A percentile compares a stretch with the other conserved stretches of the same genome.
These are phyloP conservation scores for Colletotrichum sp. DNA, from an alignment of 2,329 filamentous ascomycete genomes.

Conservation along the genomic window DNA sequence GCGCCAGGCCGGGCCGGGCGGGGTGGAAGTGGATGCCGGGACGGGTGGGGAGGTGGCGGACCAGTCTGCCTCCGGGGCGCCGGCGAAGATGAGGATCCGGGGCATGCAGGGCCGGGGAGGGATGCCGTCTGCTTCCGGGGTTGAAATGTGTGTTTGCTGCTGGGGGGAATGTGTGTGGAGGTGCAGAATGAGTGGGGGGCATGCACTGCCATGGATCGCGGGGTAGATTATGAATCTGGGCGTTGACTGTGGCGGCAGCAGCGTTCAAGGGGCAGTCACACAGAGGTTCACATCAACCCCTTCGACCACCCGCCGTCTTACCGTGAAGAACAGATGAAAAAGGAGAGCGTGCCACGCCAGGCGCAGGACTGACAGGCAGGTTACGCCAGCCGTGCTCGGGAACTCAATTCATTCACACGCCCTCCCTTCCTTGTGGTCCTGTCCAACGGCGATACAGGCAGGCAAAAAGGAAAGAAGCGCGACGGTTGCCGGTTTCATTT, in stretches of 20 bases:
- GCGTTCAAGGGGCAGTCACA: background rate
- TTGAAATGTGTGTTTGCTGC: background rate
- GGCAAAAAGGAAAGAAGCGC: background rate
- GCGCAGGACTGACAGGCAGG: background rate
- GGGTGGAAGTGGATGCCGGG: background rate
- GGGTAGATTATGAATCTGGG: background rate
- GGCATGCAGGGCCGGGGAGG: slow-evolving; percentile 26
- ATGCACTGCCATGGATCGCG: background rate
- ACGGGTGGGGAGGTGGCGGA: slow-evolving; percentile 25
- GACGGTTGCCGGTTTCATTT: background rate
- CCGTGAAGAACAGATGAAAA: background rate
- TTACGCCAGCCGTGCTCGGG: background rate
- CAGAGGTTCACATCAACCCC: background rate
- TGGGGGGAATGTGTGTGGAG: background rate
- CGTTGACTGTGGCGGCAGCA: background rate
- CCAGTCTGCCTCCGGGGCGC: slow-evolving; percentile 35
- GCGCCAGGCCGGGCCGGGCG: slow-evolving; percentile 53
- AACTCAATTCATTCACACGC: background rate
- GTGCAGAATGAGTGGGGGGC: background rate
- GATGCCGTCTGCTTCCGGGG: background rate
- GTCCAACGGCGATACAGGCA: background rate
- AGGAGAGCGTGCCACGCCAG: background rate
- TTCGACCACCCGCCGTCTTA: background rate
- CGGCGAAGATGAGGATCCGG: slow-evolving; percentile 42
- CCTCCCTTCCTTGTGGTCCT: background rate